A percentile compares a stretch with the other conserved stretches of the same genome.
phyloP scores from a whole-genome alignment of 2,329 filamentous ascomycete species.

The Trichoderma brevicompactum region DNA sequence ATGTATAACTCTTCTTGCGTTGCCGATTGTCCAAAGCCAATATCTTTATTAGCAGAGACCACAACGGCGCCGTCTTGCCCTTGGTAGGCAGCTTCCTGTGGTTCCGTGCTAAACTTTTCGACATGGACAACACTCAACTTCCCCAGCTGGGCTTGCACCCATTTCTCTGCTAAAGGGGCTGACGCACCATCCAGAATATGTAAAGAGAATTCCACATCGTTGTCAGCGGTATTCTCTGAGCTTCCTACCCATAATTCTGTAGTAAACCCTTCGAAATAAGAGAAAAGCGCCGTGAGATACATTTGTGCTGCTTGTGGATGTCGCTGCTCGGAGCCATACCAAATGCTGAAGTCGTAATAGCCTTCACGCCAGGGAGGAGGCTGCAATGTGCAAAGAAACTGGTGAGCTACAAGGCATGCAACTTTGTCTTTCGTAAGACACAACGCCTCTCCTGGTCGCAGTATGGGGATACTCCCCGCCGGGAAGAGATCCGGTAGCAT shows the following conservation, averaged over 20 bases:
- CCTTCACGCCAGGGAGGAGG: constrained; percentile 35
- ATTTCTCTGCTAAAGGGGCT: not conserved
- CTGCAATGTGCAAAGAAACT: constrained; percentile 39
- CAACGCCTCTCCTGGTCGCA: constrained; percentile 30
- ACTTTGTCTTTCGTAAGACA: constrained; percentile 35
- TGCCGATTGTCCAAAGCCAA: constrained; percentile 44
- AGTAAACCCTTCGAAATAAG: constrained; percentile 36
- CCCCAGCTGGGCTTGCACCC: constrained; percentile 22
- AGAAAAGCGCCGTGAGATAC: constrained; percentile 40
- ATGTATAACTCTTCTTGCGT: constrained; percentile 45
- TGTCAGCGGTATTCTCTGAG: not conserved
- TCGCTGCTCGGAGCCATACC: constrained; percentile 41
- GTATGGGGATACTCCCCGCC: constrained; percentile 29
- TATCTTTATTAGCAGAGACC: constrained; percentile 42
- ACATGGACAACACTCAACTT: constrained; percentile 31
- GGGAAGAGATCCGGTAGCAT: constrained; percentile 34
- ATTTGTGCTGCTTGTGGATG: constrained; percentile 38
- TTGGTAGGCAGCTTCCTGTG: constrained; percentile 34
- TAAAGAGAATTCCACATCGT: constrained; percentile 34
- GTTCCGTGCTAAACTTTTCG: constrained; percentile 36
- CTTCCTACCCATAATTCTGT: constrained; percentile 12
- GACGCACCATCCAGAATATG: constrained; percentile 9
- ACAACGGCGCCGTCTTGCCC: constrained; percentile 38
- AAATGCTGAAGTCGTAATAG: constrained; percentile 42
- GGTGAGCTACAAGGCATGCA: constrained; percentile 40